Conservation (phyloP, 805 yeast genomes). For the Candida silvatica region DNA sequence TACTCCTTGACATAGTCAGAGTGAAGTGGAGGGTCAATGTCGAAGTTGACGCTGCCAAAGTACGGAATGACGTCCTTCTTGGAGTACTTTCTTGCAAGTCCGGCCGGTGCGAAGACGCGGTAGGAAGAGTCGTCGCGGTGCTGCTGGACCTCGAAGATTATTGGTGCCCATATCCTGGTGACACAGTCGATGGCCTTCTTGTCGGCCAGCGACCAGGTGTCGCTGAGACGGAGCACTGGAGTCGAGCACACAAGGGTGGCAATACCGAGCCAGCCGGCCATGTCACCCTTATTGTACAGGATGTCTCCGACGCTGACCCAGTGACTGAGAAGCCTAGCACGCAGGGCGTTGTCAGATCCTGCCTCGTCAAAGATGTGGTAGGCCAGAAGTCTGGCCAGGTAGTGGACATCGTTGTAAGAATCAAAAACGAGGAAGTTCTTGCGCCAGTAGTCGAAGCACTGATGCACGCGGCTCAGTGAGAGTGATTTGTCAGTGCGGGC, state of each 20-base stretch:
- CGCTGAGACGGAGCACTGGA: conserved; percentile 66
- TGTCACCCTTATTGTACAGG: conserved; percentile 76
- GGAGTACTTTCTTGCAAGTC: conserved; percentile 69
- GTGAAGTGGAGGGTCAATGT: not conserved
- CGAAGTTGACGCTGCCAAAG: conserved; percentile 68
- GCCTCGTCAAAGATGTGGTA: conserved; percentile 59
- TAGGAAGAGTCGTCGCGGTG: conserved; percentile 24
- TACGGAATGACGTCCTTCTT: conserved; percentile 79
- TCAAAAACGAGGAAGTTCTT: conserved; percentile 75
- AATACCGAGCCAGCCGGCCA: conserved; percentile 91
- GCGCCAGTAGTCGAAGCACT: conserved; percentile 34
- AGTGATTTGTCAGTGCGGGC: conserved; percentile 74
- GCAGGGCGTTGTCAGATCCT: conserved; percentile 26
- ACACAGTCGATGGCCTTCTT: conserved; percentile 49
- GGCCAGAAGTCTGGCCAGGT: conserved; percentile 60
- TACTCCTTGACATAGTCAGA: conserved; percentile 36
- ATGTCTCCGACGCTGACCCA: conserved; percentile 83
- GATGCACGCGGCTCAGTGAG: conserved; percentile 46
- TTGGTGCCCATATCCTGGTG: conserved; percentile 86
- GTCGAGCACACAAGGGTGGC: conserved; percentile 76
- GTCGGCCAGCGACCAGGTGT: conserved; percentile 70
- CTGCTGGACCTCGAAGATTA: conserved; percentile 73
- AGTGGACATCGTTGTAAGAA: conserved; percentile 59
- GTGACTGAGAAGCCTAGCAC: conserved; percentile 62
- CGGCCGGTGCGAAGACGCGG: conserved; percentile 80